These are phyloP conservation scores for Galerina marginata DNA, from an alignment of 768 basidiomycete species.

Conservation along the genomic window DNA sequence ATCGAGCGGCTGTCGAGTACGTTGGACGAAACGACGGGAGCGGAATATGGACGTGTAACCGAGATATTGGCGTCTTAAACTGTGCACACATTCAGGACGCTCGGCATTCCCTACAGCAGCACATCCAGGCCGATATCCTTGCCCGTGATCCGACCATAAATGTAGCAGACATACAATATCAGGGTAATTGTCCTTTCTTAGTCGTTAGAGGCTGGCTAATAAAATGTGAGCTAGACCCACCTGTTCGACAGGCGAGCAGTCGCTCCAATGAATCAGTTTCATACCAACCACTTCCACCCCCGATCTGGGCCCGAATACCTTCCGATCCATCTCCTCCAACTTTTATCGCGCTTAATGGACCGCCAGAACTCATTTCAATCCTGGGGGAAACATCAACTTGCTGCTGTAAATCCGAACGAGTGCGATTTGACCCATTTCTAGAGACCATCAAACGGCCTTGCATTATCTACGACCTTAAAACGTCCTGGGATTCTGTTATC, in stretches of 20 bases:
- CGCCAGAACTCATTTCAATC: conserved; percentile 12
- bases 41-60: conserved; percentile 16
- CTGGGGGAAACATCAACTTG: conserved; percentile 10
- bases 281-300: no score
- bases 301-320: no score
- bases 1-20: conserved; percentile 14
- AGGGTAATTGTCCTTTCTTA: neutral
- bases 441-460: neutral
- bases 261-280: no score
- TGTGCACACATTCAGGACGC: conserved; percentile 11
- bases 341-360: no score
- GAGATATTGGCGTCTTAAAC: neutral
- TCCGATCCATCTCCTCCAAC: no score
- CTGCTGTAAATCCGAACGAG: conserved; percentile 10
- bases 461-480: conserved; percentile 18
- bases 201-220: no score
- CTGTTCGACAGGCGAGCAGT: neutral
- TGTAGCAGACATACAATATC: neutral
- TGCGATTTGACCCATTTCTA: neutral
- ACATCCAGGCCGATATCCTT: neutral
- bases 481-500: conserved; percentile 5
- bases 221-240: neutral
- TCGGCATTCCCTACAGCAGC: conserved; percentile 6
- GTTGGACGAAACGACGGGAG: conserved; percentile 8
- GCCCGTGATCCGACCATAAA: conserved; percentile 3